phyloP scores from a whole-genome alignment of 2,329 filamentous ascomycete species.

The Meredithiella fracta region DNA sequence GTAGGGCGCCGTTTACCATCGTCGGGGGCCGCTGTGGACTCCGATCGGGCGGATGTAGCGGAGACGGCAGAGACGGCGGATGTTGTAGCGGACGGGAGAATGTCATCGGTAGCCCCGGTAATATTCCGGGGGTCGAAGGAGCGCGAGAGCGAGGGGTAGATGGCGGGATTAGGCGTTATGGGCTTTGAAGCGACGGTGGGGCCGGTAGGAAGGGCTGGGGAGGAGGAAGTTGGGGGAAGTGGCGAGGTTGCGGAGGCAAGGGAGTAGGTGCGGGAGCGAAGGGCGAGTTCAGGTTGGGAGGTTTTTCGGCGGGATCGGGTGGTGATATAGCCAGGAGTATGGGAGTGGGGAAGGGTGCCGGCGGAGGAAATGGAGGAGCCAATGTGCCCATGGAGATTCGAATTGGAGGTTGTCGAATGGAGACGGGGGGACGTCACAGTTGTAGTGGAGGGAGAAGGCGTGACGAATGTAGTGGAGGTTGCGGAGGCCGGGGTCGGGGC shows the following conservation, averaged over 20 bases:
- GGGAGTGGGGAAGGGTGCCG: constrained; percentile 33
- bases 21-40: constrained; percentile 15
- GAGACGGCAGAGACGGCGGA: constrained; percentile 11
- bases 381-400: constrained; percentile 7
- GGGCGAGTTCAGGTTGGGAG: constrained; percentile 36
- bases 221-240: constrained; percentile 17
- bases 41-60: constrained; percentile 4
- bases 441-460: not conserved
- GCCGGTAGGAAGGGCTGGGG: constrained; percentile 19
- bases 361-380: constrained; percentile 23
- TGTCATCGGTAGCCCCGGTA: constrained; percentile 14
- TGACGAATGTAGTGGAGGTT: not conserved
- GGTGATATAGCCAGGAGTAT: constrained; percentile 45
- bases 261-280: constrained; percentile 36
- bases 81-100: constrained; percentile 18
- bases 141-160: constrained; percentile 13
- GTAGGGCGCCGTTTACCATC: constrained; percentile 23
- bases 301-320: constrained; percentile 36
- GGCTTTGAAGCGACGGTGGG: constrained; percentile 17
- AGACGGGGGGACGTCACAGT: not conserved
- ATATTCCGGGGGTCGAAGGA: constrained; percentile 3
- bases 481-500: constrained; percentile 1
- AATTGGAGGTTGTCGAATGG: constrained; percentile 2
- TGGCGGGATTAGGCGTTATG: constrained; percentile 16
- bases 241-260: constrained; percentile 26